Conservation (phyloP, 2,329 filamentous ascomycete genomes). For the Emergomyces orientalis region DNA sequence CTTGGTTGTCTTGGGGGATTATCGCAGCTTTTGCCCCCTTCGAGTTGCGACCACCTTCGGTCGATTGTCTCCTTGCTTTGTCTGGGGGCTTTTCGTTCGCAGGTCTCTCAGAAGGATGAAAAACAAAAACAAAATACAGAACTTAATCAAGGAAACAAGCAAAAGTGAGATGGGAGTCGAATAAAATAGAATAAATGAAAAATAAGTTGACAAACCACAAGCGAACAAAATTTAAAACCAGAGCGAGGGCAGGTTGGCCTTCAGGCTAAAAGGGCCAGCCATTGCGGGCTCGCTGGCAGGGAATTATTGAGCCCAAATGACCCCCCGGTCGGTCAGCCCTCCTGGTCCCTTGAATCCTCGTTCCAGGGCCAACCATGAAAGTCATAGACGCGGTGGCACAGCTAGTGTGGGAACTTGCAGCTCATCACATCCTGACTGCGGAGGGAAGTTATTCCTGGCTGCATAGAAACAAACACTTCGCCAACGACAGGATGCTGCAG, state of each 20-base stretch:
- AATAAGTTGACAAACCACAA: neutral
- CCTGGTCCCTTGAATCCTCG: neutral
- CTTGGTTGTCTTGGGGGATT: neutral
- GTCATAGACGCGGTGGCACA: constrained; percentile 5
- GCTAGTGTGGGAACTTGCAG: constrained; percentile 10
- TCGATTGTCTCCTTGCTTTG: neutral
- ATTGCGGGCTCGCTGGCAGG: neutral
- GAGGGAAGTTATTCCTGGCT: neutral
- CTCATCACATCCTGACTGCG: constrained; percentile 7
- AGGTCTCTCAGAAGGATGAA: neutral
- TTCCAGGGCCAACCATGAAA: neutral
- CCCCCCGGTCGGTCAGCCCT: neutral
- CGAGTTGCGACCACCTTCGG: neutral
- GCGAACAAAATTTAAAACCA: neutral
- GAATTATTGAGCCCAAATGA: neutral
- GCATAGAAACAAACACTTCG: neutral
- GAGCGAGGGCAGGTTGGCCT: neutral
- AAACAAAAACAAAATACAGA: neutral
- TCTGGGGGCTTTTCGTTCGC: neutral
- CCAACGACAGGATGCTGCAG: neutral
- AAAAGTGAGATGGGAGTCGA: neutral
- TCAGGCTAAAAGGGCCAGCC: neutral
- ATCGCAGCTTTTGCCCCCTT: neutral
- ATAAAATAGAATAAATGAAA: neutral
- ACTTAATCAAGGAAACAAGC: neutral